Conservation (phyloP, 495 filamentous ascomycete genomes). For the Lasiosphaeris hirsuta region DNA sequence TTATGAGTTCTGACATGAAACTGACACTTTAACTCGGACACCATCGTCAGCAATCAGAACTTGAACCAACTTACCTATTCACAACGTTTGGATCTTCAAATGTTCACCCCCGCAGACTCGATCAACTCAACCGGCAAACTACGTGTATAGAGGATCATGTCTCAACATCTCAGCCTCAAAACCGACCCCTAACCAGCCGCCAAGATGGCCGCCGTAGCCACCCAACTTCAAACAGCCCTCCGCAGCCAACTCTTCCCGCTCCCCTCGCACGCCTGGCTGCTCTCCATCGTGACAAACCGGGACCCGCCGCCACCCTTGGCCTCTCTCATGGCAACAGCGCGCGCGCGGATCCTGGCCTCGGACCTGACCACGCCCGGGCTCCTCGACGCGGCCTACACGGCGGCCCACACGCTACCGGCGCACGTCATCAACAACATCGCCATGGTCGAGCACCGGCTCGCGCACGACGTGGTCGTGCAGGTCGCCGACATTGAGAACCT, state of each 20-base stretch:
- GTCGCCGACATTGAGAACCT: conserved; percentile 83
- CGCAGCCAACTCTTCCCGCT: conserved; percentile 32
- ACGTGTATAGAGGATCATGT: no score
- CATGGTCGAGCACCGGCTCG: conserved; percentile 33
- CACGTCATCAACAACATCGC: conserved; percentile 45
- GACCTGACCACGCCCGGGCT: conserved; percentile 66
- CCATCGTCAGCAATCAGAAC: no score
- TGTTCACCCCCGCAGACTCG: no score
- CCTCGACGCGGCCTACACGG: conserved; percentile 34
- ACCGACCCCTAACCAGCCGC: conserved; percentile 5
- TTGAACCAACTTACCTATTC: no score
- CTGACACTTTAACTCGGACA: no score
- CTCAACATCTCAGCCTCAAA: neutral
- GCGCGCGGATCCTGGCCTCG: conserved; percentile 73
- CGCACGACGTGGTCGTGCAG: conserved; percentile 67
- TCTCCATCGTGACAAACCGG: conserved; percentile 30
- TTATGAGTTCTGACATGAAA: no score
- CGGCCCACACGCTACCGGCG: conserved; percentile 55
- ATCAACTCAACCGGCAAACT: no score
- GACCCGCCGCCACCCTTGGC: conserved; percentile 59
- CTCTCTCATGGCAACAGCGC: conserved; percentile 72
- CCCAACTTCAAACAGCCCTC: conserved; percentile 37
- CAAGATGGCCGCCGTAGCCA: conserved; percentile 19
- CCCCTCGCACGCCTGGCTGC: conserved; percentile 41
- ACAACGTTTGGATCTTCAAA: no score